Evolutionary conservation across 768 basidiomycete genomes (phyloP), one percentile per base, ranked within the genome.

Genomic region (Heimioporus sp.): DNA sequence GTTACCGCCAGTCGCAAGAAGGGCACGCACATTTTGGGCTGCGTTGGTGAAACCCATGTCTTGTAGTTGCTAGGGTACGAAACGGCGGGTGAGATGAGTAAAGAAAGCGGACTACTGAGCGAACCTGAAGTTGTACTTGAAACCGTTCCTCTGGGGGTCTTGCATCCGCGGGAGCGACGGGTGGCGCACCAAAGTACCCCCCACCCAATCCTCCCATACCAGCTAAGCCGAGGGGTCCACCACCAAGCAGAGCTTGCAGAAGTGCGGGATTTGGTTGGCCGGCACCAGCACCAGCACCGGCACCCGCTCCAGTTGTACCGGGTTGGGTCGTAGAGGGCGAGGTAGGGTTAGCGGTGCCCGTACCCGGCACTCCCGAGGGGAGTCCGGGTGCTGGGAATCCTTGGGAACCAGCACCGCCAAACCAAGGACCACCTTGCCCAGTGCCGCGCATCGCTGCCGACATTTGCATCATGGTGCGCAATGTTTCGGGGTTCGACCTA

Each of bases 1-100:
- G 61, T 93, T 94, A 11, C 95, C 94, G n/a, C 83, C 92, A 0
- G 93, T 94, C 44, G 91, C 92, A 10, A 92, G 78, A 39, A 98
- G 74, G 5, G 96, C 94, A 5, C 94, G 79, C 8, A 98, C 78
- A 66, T 98, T 98, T 77, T 93, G 90, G 38, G 80, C 68, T 9
- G 92, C 92, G 51, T 96, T 93, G 46, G 79, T 82, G 70, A 98
- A 92, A 2, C 92, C 95, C 96, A 98, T 98, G 53, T 89, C 90
- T 65, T 92, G 87, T 63, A 98, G 69, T 86, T 95, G 92, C 89
- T 92, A n/a, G 58, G 5, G 11, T 45, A 20, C 1, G n/a, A n/a
- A 37, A 10, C 15, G 13, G 10, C 1, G 17, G n/a, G 38, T 54
- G 36, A 45, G 53, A 53, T 1, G 39, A 4, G 20, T 12, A 16